Percentiles rank a stretch among this genome's conserved stretches.
Evolutionary conservation across 148 eudicot genomes (phyloP).

Genomic region (Camellia japonica): DNA sequence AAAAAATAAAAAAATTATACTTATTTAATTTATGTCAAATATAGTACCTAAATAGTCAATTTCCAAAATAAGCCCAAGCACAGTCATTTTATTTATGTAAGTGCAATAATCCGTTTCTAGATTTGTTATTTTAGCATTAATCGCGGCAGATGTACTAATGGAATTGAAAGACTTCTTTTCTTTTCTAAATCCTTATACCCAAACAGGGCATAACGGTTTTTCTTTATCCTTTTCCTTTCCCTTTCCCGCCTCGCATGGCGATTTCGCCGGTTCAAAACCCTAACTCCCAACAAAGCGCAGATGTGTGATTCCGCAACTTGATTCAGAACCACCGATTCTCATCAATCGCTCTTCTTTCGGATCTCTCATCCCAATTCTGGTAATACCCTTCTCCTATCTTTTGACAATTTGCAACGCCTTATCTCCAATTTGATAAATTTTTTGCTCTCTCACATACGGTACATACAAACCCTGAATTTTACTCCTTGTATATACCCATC

Average conservation of each 20-base stretch:
- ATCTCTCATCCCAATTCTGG: conserved; percentile 1
- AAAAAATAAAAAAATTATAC: too few species aligned
- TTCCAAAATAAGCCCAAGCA: too few species aligned
- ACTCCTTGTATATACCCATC: not conserved
- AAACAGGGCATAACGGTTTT: too few species aligned
- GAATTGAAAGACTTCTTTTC: too few species aligned
- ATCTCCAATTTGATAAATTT: not conserved
- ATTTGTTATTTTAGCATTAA: too few species aligned
- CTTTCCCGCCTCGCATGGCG: conserved; percentile 14
- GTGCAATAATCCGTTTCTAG: too few species aligned
- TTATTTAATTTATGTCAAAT: too few species aligned
- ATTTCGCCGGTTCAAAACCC: conserved; percentile 19
- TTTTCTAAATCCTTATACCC: too few species aligned
- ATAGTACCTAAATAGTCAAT: too few species aligned
- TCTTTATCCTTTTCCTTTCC: conserved; percentile 12
- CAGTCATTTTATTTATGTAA: too few species aligned
- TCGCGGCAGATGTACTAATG: too few species aligned
- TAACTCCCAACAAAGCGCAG: not conserved
- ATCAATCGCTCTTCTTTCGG: not conserved
- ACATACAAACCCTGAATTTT: not conserved
- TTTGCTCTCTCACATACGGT: not conserved
- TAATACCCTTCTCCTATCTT: not conserved
- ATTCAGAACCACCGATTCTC: conserved; percentile 2
- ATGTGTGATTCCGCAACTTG: not conserved
- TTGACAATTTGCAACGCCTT: not conserved